Base-by-base conservation (phyloP, 768 basidiomycete genomes). In the Guyanaporus albipodus region DNA sequence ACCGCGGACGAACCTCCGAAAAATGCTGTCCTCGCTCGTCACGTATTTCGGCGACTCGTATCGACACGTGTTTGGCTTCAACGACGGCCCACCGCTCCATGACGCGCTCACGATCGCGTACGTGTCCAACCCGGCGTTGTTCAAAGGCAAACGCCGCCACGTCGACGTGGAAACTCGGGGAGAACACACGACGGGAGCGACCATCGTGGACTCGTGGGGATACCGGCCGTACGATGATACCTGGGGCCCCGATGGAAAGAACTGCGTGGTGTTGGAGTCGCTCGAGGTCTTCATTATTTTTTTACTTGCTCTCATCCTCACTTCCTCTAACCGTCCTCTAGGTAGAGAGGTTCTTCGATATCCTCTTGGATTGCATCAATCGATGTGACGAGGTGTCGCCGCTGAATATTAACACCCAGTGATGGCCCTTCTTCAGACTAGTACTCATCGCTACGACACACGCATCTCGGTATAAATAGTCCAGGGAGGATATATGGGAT, bases 11-110 rank as follows among this genome's bases (percentile, higher is more conserved):
- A 76, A 73, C 35, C 76, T 93, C 17, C 77, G 89, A 10, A 77
- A 82, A 58, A 85, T 82, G 24, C 69, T 92, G 8, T 89, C 83
- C 4, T 90, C 87, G 0, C 68, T 91, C 14, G 73, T 93, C 50
- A 73, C 64, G 40, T 90, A 79, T 67, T 93, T 94, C 58, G 82
- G 85, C 6, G 75, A 78, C 4, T 52, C 80, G 2, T 91, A 93
- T 67, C 77, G 79, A 57, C 69, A 77, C 3, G 83, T 82, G 0
- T 94, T 91, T 53, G 81, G 80, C n/a, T 94, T 94, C 62, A 62
- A 73, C n/a, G 74, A 86, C 27, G 91, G 90, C 0, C 92, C 92
- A 6, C 92, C 92, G 2, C 71, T 93, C 3, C 92, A 95, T 52
- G 92, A 94, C 56, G 81, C 89, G 1, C 72, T 94, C 28, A 89